These are phyloP conservation scores for Kodamaea restingae DNA, from an alignment of 805 yeast species.

Conservation along the genomic window DNA sequence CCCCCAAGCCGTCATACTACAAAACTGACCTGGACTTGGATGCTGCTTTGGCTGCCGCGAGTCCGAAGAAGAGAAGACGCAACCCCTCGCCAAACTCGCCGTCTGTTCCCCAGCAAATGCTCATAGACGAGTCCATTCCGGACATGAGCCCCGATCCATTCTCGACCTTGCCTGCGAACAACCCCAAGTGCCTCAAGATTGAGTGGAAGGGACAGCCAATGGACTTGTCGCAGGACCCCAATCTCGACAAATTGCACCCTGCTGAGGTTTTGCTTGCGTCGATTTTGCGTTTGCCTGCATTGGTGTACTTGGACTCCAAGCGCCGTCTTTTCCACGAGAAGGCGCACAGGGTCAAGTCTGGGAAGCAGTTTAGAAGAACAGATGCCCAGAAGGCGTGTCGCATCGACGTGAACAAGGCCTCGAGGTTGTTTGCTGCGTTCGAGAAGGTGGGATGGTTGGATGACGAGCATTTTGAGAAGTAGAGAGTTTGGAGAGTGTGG, in stretches of 20 bases:
- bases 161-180: slow-evolving; percentile 56
- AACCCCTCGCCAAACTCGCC: slow-evolving; percentile 23
- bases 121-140: slow-evolving; percentile 66
- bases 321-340: slow-evolving; percentile 86
- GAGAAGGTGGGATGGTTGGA: slow-evolving; percentile 91
- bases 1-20: slow-evolving; percentile 33
- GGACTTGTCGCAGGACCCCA: slow-evolving; percentile 80
- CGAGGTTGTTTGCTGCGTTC: slow-evolving; percentile 83
- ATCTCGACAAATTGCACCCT: slow-evolving; percentile 72
- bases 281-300: slow-evolving; percentile 82
- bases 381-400: slow-evolving; percentile 98
- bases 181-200: slow-evolving; percentile 69
- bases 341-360: slow-evolving; percentile 65
- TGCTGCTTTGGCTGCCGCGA: slow-evolving; percentile 16
- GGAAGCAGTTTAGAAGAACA: slow-evolving; percentile 86
- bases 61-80: slow-evolving; percentile 41
- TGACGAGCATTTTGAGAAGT: slow-evolving; percentile 55
- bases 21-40: slow-evolving; percentile 13
- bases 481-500: neutral
- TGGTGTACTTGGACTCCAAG: slow-evolving; percentile 63
- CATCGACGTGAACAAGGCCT: slow-evolving; percentile 94
- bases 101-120: slow-evolving; percentile 44
- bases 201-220: slow-evolving; percentile 99
- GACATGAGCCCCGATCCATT: slow-evolving; percentile 75
- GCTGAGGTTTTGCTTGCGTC: slow-evolving; percentile 87